Base-by-base conservation (phyloP, 1,284 basidiomycete species). In the Vanrija pseudolonga region DNA sequence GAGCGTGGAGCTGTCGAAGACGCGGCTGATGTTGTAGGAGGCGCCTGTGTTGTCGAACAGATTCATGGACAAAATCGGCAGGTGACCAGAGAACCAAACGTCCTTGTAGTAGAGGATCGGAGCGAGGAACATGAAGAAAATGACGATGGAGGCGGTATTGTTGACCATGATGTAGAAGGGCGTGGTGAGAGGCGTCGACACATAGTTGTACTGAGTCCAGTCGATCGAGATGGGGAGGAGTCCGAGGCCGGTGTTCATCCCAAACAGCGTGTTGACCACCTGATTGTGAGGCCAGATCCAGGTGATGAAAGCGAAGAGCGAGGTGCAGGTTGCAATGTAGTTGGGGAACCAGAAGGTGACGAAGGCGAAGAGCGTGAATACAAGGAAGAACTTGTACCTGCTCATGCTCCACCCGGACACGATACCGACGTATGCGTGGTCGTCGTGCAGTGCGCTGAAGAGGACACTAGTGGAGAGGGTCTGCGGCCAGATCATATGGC, bases 271-370 rank as follows among this genome's bases (percentile, higher is more conserved):
- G 18, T 48, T 50, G 41, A 42, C 20, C 19, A 12, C 15, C 20
- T 42, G 40, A 14, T 42, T 42, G 14, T 51, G 62, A 15, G 80
- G 80, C 49, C 66, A 77, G 59, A 83, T 82, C 81, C 81, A 83
- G 57, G 79, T 80, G 8, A 82, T 77, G 81, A 81, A 83, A 50
- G 79, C 80, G 62, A 83, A 83, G 57, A 76, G 79, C 17, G 78
- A 78, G 6, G 82, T 71, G n/a, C 77, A 80, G 17, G 50, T 55
- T 36, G 68, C 65, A 12, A 70, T 50, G 44, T 65, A 68, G 55
- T 65, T 65, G 41, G 68, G 69, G 64, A 74, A 69, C 65, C 66
- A 71, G 61, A 69, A 72, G 43, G 59, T 62, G 14, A 51, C 41
- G 20, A 51, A 51, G 6, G 19, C 18, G 50, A 45, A 15, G 9